These are phyloP conservation scores for Hypholoma fasciculare DNA, from an alignment of 768 basidiomycete species.

Conservation along the genomic window DNA sequence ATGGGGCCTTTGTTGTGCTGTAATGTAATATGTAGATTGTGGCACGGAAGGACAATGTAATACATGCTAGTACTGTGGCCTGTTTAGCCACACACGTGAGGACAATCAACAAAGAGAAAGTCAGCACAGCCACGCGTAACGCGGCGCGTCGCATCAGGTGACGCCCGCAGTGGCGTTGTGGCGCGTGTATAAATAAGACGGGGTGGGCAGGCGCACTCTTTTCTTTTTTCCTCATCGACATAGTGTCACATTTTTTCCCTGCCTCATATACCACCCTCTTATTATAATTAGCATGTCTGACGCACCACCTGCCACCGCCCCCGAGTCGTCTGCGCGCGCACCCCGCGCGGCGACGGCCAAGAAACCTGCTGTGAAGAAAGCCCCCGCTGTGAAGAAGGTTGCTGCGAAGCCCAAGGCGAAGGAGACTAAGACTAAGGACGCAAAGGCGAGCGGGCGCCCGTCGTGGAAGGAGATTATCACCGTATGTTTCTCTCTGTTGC, in stretches of 20 bases:
- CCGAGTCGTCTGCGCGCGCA: slow-evolving; percentile 1
- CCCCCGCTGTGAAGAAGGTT: slow-evolving; percentile 21
- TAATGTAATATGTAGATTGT: too few species aligned
- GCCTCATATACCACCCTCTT: slow-evolving; percentile 3
- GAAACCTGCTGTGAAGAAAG: slow-evolving; percentile 24
- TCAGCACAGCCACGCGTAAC: slow-evolving; percentile 36
- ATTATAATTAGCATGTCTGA: slow-evolving; percentile 8
- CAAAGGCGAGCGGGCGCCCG: slow-evolving; percentile 32
- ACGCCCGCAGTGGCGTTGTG: slow-evolving; percentile 14
- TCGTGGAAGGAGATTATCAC: slow-evolving; percentile 59
- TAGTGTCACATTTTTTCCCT: slow-evolving; percentile 4
- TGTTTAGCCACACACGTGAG: slow-evolving; percentile 19
- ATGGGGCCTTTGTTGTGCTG: slow-evolving; percentile 55
- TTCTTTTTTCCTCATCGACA: slow-evolving; percentile 21
- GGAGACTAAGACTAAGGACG: slow-evolving; percentile 22
- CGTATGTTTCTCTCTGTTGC: slow-evolving; percentile 21
- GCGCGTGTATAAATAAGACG: slow-evolving; percentile 33
- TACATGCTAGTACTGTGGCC: neutral
- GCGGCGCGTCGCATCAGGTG: slow-evolving; percentile 8
- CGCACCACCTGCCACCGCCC: neutral
- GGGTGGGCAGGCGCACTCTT: neutral
- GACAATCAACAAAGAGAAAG: slow-evolving; percentile 41
- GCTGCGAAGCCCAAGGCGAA: slow-evolving; percentile 26
- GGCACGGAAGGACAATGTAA: too few species aligned
- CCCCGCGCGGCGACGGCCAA: neutral